phyloP scores from a whole-genome alignment of 345 rosid genomes.

The Reutealis trisperma region DNA sequence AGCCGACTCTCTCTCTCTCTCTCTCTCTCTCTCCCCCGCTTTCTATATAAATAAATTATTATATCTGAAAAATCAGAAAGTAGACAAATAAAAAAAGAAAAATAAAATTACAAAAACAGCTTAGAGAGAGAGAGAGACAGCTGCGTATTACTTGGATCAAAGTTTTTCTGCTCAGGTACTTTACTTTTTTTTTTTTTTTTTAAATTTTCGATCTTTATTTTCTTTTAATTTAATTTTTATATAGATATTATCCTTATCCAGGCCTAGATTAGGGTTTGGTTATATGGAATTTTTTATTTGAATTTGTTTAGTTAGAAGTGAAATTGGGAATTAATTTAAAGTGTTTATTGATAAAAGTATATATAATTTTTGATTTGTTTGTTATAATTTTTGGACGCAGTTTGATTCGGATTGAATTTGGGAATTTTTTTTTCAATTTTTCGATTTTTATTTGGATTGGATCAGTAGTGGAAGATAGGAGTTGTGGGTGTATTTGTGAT shows the following conservation, averaged over 20 bases:
- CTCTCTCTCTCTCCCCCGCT: conserved; percentile 1
- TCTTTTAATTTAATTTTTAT: neutral
- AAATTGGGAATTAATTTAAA: neutral
- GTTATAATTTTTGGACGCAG: neutral
- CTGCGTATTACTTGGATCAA: neutral
- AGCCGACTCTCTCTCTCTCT: neutral
- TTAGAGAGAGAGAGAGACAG: neutral
- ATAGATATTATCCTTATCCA: neutral
- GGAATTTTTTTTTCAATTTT: neutral
- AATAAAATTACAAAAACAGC: neutral
- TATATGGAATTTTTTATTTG: neutral
- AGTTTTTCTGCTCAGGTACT: conserved; percentile 4
- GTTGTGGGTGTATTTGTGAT: neutral
- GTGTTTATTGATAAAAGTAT: neutral
- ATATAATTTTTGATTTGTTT: neutral
- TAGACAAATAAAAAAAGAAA: neutral
- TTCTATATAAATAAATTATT: neutral
- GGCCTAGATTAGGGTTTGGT: neutral
- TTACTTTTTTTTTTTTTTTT: neutral
- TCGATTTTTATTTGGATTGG: neutral
- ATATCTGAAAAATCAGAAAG: no score
- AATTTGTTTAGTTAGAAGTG: neutral
- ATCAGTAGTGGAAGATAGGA: conserved; percentile 1
- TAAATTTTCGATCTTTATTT: neutral
- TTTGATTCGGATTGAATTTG: neutral